These are phyloP conservation scores for Xylariaceae sp. DNA, from an alignment of 2,329 filamentous ascomycete species.

Conservation along the genomic window DNA sequence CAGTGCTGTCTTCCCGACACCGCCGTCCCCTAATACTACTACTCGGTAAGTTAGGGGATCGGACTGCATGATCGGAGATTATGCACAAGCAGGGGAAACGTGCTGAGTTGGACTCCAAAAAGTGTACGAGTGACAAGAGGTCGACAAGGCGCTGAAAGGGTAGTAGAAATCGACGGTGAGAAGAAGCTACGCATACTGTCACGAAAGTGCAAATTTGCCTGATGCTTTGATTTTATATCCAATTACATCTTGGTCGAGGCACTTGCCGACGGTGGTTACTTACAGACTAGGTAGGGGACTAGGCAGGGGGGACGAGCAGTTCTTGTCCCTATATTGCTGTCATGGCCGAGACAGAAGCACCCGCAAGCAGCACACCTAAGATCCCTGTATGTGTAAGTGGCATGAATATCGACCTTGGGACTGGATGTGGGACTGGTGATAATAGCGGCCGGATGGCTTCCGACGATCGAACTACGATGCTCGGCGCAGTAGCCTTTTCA, in stretches of 20 bases:
- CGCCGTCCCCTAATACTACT: not conserved
- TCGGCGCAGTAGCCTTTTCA: no score
- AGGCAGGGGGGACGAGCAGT: not conserved
- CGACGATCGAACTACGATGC: no score
- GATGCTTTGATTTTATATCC: not conserved
- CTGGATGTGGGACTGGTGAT: not conserved
- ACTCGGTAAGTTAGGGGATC: not conserved
- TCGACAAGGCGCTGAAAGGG: not conserved
- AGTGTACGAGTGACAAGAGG: not conserved
- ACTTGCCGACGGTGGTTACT: not conserved
- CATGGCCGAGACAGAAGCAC: not conserved
- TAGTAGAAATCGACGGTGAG: not conserved
- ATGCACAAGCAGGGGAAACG: not conserved
- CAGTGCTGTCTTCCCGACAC: not conserved
- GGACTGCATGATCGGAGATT: not conserved
- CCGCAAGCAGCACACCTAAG: not conserved
- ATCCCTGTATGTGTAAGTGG: not conserved
- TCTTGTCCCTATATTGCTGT: no score
- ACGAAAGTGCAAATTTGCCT: not conserved
- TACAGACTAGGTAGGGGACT: not conserved
- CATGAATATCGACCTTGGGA: not conserved
- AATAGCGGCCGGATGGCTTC: not conserved
- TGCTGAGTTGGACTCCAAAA: not conserved
- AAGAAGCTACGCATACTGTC: not conserved
- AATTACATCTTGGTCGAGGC: not conserved